A percentile compares a stretch with the other conserved stretches of the same genome.
phyloP scores from a whole-genome alignment of 2,329 filamentous ascomycete genomes.

The Herpotrichia juniperi region DNA sequence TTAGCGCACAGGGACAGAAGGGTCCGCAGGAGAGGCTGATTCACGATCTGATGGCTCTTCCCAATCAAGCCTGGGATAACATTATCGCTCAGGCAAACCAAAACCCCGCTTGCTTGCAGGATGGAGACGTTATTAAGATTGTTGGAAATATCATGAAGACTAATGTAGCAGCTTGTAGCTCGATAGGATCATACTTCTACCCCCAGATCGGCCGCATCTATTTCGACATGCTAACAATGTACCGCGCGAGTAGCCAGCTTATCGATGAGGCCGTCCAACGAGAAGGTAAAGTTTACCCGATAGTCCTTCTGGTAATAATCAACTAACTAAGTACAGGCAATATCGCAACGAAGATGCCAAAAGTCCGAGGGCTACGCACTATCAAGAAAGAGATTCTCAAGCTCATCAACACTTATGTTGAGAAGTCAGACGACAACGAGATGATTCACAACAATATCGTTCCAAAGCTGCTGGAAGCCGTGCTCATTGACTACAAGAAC shows the following conservation, averaged over 20 bases:
- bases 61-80: constrained; percentile 92
- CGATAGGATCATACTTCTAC: constrained; percentile 96
- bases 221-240: constrained; percentile 99
- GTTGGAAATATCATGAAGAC: constrained; percentile 99
- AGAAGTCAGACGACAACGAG: constrained; percentile 95
- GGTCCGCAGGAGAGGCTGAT: constrained; percentile 90
- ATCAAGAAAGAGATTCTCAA: constrained; percentile 99
- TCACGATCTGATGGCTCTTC: constrained; percentile 88
- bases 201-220: constrained; percentile 98
- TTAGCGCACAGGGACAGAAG: constrained; percentile 95
- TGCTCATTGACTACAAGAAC: constrained; percentile 94
- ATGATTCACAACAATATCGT: constrained; percentile 94
- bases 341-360: constrained; percentile 96
- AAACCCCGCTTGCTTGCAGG: constrained; percentile 85
- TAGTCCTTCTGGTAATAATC: background rate
- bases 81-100: constrained; percentile 89
- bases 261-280: constrained; percentile 91
- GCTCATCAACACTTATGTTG: constrained; percentile 96
- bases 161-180: constrained; percentile 97
- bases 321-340: constrained; percentile 65
- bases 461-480: constrained; percentile 91
- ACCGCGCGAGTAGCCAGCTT: constrained; percentile 91
- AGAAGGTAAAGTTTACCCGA: constrained; percentile 65
- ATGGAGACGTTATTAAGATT: constrained; percentile 95
- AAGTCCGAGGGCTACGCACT: constrained; percentile 90